Conservation (phyloP, 306 rosid genomes). For the Ceratonia siliqua region DNA sequence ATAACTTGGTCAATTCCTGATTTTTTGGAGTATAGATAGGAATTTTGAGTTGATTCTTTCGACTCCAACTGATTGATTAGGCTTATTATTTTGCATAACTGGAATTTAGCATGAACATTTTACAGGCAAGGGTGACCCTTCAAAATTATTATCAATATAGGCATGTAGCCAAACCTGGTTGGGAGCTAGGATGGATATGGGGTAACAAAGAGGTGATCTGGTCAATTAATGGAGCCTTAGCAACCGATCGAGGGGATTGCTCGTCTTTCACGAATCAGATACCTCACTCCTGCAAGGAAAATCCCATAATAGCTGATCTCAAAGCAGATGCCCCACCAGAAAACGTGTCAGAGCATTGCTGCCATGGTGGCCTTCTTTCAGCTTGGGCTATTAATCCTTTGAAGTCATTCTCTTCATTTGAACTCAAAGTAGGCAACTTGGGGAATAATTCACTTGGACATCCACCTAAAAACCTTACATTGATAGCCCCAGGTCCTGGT, state of each 20-base stretch:
- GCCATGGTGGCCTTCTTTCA: constrained; percentile 69
- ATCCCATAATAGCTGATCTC: constrained; percentile 63
- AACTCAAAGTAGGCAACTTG: constrained; percentile 57
- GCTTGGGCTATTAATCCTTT: constrained; percentile 52
- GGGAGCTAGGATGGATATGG: constrained; percentile 83
- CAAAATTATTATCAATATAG: constrained; percentile 64
- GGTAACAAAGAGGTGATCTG: constrained; percentile 63
- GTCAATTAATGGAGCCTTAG: constrained; percentile 82
- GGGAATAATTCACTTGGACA: constrained; percentile 31
- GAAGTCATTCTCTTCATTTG: constrained; percentile 65
- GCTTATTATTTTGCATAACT: neutral
- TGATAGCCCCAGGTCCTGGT: constrained; percentile 80
- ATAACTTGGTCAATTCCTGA: neutral
- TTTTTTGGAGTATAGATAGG: neutral
- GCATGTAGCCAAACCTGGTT: constrained; percentile 73
- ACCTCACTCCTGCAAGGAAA: constrained; percentile 68
- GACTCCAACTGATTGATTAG: neutral
- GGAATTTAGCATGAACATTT: constrained; percentile 3
- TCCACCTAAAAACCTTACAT: constrained; percentile 58
- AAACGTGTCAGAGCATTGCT: constrained; percentile 60
- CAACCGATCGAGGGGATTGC: constrained; percentile 64
- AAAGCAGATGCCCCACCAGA: constrained; percentile 40
- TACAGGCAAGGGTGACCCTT: constrained; percentile 72
- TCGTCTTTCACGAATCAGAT: constrained; percentile 43
- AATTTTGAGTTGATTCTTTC: neutral